These are phyloP conservation scores for Rasamsonia emersonii DNA, from an alignment of 2,329 filamentous ascomycete species.

Conservation along the genomic window DNA sequence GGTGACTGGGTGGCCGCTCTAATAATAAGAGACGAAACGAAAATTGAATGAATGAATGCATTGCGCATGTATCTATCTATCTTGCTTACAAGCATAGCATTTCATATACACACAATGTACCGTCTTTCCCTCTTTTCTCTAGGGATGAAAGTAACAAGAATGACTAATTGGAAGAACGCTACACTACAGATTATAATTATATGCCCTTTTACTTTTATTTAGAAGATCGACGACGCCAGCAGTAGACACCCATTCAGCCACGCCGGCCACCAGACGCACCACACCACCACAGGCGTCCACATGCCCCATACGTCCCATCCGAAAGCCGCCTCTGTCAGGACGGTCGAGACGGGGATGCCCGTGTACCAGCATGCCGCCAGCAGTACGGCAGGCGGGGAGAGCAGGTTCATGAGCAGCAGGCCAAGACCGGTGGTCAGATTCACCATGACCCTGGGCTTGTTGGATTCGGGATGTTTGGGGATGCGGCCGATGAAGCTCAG, in stretches of 20 bases:
- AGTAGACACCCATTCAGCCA: conserved; percentile 58
- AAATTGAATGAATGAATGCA: no score
- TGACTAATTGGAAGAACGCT: no score
- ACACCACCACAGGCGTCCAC: conserved; percentile 83
- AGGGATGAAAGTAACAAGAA: no score
- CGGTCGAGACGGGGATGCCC: conserved; percentile 43
- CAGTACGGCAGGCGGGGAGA: conserved; percentile 53
- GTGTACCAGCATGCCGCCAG: conserved; percentile 42
- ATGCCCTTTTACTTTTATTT: no score
- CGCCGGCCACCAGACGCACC: conserved; percentile 92
- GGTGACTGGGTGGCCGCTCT: no score
- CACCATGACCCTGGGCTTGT: conserved; percentile 7
- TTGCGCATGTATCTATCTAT: no score
- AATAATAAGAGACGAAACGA: no score
- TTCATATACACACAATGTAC: conserved; percentile 6
- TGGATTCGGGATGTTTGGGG: conserved; percentile 5
- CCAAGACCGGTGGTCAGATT: conserved; percentile 28
- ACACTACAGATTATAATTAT: no score
- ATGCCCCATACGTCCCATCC: conserved; percentile 85
- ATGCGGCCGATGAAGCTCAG: conserved; percentile 58
- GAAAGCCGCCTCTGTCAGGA: conserved; percentile 67
- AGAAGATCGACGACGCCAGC: conserved; percentile 28
- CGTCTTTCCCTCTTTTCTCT: not conserved
- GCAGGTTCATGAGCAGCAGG: conserved; percentile 46
- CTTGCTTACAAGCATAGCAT: conserved; percentile 5